Conservation (phyloP, 108 stramenopile species). For the Skeletonema grethae region DNA sequence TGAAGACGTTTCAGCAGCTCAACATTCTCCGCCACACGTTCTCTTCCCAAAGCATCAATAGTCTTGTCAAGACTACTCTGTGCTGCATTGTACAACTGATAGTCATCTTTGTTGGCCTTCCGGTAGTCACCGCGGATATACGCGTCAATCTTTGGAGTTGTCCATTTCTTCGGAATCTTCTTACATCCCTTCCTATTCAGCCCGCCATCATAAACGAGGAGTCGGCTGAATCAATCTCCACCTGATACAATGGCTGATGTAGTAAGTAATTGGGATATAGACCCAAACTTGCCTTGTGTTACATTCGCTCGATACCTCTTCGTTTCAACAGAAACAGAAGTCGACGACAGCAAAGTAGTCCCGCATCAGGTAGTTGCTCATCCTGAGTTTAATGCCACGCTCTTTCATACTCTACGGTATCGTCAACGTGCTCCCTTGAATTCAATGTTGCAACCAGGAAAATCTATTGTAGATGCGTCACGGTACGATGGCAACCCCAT, state of each 20-base stretch:
- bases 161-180: constrained; percentile 4
- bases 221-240: background rate
- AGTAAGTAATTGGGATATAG: too few species aligned
- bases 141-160: constrained; percentile 5
- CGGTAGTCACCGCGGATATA: constrained; percentile 15
- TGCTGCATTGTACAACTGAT: constrained; percentile 44
- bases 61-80: constrained; percentile 53
- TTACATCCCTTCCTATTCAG: too few species aligned
- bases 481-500: too few species aligned
- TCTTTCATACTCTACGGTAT: constrained; percentile 22
- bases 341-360: too few species aligned
- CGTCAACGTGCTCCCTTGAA: constrained; percentile 3
- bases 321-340: too few species aligned
- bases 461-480: constrained; percentile 16
- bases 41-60: constrained; percentile 50
- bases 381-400: constrained; percentile 11
- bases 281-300: too few species aligned
- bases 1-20: constrained; percentile 4
- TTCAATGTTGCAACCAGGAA: background rate
- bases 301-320: too few species aligned
- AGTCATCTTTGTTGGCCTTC: constrained; percentile 22
- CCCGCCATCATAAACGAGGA: too few species aligned
- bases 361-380: background rate
- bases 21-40: constrained; percentile 26
- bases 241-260: too few species aligned